These are phyloP conservation scores for Spongospora subterranea DNA, from an alignment of 208 protist genomes.

Conservation along the genomic window DNA sequence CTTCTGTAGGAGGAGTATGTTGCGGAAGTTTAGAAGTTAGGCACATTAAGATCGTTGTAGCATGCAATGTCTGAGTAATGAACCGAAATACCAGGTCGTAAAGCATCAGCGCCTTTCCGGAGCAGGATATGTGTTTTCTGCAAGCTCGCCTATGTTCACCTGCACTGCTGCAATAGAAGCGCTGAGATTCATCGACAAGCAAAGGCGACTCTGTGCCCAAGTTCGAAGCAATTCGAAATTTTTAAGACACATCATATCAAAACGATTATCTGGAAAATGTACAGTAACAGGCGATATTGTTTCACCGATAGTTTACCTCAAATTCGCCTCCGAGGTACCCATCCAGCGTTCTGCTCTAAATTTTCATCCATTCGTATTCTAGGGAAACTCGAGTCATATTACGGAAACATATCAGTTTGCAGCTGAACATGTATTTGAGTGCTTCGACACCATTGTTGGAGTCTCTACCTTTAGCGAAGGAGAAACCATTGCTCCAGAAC, in stretches of 20 bases:
- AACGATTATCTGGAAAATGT: not conserved
- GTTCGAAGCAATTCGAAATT: not conserved
- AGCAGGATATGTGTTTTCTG: constrained; percentile 94
- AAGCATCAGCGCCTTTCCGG: constrained; percentile 90
- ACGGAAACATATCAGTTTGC: not conserved
- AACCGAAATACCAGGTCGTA: constrained; percentile 74
- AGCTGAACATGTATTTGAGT: not conserved
- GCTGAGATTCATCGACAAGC: constrained; percentile 79
- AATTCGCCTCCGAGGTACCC: not conserved
- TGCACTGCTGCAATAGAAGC: constrained; percentile 80
- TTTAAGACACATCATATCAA: not conserved
- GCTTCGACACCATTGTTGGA: not conserved
- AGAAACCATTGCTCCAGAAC: not conserved
- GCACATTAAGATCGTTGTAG: not conserved
- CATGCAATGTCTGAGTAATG: not conserved
- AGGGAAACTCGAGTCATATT: not conserved
- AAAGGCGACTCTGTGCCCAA: not conserved
- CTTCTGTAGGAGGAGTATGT: constrained; percentile 92
- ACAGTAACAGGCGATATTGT: not conserved
- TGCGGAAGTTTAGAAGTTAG: constrained; percentile 74
- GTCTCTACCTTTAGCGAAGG: not conserved
- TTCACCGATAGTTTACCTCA: not conserved
- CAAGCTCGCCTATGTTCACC: constrained; percentile 91
- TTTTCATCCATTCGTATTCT: not conserved
- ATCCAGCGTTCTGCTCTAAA: not conserved